Base-by-base conservation (phyloP, 768 basidiomycete species). In the Clavaria fumosa region DNA sequence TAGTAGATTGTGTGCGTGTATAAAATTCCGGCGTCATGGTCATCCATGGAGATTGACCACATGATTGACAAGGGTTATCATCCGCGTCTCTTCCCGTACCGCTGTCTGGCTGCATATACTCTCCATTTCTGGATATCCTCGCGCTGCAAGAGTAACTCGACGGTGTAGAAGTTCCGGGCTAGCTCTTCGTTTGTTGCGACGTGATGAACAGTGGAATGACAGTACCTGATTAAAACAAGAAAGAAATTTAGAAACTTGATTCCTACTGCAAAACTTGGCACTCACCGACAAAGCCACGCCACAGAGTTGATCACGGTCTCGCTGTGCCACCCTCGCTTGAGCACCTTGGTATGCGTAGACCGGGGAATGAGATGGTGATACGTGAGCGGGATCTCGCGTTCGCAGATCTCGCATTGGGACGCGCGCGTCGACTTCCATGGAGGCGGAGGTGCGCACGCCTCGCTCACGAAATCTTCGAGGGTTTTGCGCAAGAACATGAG, bases 361-460 rank as follows among this genome's bases (percentile, higher is more conserved):
- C 67, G 60, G 2, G 72, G 72, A 31, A 75, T 70, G 21, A 75
- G 61, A 41, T 75, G 72, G 49, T 75, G 72, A 47, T 73, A 75
- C 14, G 72, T 75, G 47, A 75, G 52, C 7, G 66, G 68, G 2
- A 72, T 62, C 35, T 59, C 61, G n/a, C 72, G 59, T 43, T 62
- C 61, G 49, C 74, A 77, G 18, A 77, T 68, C 55, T 74, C 71
- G 54, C 74, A 75, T 44, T 67, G 66, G 12, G 43, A 55, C 19
- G 65, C 63, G 5, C 72, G 59, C 17, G 74, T 75, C 9, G 59
- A 54, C 9, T 58, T 59, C 72, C 72, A 75, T 5, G 60, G 53
- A 0, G 69, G 69, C 7, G 66, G 69, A 1, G 70, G 63, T 4
- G 65, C 63, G 35, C 61, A 66, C 0, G 61, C 63, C 19, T 69